Percentiles rank a stretch among this genome's conserved stretches.
These are phyloP conservation scores for Colletotrichum salicis DNA, from an alignment of 2,329 filamentous ascomycete species.

Conservation along the genomic window DNA sequence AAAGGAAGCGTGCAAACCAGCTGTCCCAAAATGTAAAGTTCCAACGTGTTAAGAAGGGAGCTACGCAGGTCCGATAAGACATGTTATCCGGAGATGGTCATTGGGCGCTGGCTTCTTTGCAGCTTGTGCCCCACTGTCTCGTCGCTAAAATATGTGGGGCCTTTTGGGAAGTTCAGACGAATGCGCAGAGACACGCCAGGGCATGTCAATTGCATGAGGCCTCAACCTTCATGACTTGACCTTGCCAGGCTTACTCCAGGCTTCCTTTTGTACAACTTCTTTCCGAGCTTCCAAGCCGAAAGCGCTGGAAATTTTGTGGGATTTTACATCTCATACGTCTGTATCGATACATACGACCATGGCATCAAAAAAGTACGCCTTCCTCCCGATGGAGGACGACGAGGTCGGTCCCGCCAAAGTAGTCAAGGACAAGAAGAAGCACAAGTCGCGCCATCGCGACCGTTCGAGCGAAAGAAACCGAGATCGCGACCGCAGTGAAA, in stretches of 20 bases:
- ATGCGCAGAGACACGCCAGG: neutral
- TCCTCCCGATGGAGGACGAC: slow-evolving; percentile 74
- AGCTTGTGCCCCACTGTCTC: slow-evolving; percentile 17
- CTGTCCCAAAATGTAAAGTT: slow-evolving; percentile 34
- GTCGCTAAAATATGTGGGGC: slow-evolving; percentile 2
- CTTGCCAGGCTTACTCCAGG: neutral
- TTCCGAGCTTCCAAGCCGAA: neutral
- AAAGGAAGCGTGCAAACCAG: slow-evolving; percentile 20
- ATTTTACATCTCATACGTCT: neutral
- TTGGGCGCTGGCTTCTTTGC: neutral
- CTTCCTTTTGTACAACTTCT: neutral
- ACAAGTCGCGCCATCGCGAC: slow-evolving; percentile 48
- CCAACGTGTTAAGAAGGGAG: slow-evolving; percentile 39
- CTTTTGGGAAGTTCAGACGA: slow-evolving; percentile 14
- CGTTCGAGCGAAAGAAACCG: slow-evolving; percentile 50
- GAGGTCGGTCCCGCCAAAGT: slow-evolving; percentile 67
- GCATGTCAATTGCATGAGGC: slow-evolving; percentile 14
- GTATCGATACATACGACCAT: slow-evolving; percentile 42
- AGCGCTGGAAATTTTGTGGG: neutral
- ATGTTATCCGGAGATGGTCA: slow-evolving; percentile 11
- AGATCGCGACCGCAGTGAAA: slow-evolving; percentile 47
- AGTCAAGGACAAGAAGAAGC: slow-evolving; percentile 60
- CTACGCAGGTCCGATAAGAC: slow-evolving; percentile 33
- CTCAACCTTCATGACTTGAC: neutral
- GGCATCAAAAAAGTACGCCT: slow-evolving; percentile 72